Conservation (phyloP, 2,329 filamentous ascomycete species). For the Penicillium olsonii region DNA sequence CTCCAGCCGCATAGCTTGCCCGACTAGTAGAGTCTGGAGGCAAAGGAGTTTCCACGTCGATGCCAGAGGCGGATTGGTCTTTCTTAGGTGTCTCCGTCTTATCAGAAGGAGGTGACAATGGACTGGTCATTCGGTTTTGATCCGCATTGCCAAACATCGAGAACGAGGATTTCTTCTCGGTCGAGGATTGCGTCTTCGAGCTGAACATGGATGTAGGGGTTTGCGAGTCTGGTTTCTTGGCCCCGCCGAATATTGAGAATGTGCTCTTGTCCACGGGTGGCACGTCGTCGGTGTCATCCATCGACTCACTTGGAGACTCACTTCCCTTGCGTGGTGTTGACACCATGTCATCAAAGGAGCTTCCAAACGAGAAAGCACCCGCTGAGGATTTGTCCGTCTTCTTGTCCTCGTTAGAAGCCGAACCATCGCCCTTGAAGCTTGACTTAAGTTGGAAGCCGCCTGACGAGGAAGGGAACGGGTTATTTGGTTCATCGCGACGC, state of each 20-base stretch:
- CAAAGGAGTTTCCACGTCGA: conserved; percentile 40
- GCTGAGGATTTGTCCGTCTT: conserved; percentile 39
- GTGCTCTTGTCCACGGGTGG: conserved; percentile 26
- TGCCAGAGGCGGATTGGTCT: conserved; percentile 33
- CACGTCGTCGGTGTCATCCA: conserved; percentile 39
- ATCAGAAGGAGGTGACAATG: conserved; percentile 35
- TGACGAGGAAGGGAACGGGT: conserved; percentile 30
- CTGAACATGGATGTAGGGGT: conserved; percentile 33
- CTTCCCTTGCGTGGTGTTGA: conserved; percentile 34
- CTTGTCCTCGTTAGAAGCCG: conserved; percentile 41
- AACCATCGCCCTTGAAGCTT: conserved; percentile 47
- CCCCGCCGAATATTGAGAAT: conserved; percentile 32
- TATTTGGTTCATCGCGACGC: conserved; percentile 25
- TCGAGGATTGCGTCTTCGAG: conserved; percentile 26
- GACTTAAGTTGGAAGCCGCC: conserved; percentile 46
- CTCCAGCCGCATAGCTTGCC: conserved; percentile 47
- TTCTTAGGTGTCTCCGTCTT: conserved; percentile 39
- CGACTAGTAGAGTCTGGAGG: conserved; percentile 52
- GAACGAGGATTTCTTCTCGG: conserved; percentile 34
- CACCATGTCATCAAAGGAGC: conserved; percentile 44
- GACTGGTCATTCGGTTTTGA: conserved; percentile 27
- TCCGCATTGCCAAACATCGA: conserved; percentile 30
- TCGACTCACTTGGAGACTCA: conserved; percentile 33
- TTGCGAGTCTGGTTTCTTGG: conserved; percentile 17
- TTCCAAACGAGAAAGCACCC: conserved; percentile 41